Percentiles rank a stretch among this genome's conserved stretches.
Evolutionary conservation across 2,329 filamentous ascomycete species (phyloP).

Genomic region (Cadophora sp.): DNA sequence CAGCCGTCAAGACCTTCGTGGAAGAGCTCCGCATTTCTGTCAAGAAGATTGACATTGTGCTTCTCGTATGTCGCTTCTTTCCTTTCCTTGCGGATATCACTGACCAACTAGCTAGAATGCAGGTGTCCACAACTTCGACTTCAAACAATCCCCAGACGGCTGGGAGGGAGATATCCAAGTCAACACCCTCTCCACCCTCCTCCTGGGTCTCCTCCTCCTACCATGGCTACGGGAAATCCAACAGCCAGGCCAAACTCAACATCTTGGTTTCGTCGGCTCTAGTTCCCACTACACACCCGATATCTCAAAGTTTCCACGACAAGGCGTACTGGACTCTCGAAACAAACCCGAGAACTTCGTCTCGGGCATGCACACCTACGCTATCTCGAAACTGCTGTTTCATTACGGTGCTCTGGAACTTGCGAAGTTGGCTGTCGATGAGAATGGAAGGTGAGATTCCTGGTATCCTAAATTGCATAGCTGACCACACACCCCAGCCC

Average conservation of each 20-base stretch:
- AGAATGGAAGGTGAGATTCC: not conserved
- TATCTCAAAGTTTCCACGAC: conserved; percentile 9
- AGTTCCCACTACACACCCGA: conserved; percentile 15
- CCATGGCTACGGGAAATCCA: conserved; percentile 17
- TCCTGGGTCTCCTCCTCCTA: conserved; percentile 20
- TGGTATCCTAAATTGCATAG: not conserved
- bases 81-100: not conserved
- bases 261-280: conserved; percentile 12
- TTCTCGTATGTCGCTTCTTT: conserved; percentile 19
- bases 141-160: conserved; percentile 13
- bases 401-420: conserved; percentile 2
- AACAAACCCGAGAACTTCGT: conserved; percentile 16
- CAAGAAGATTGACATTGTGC: conserved; percentile 27
- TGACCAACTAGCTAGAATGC: conserved; percentile 32
- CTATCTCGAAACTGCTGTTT: not conserved
- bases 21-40: conserved; percentile 15
- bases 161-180: conserved; percentile 23
- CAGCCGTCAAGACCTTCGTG: conserved; percentile 24
- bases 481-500: not conserved
- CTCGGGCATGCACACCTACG: not conserved
- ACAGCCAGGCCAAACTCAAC: conserved; percentile 8
- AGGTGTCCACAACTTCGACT: conserved; percentile 22
- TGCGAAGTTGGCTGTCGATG: not conserved
- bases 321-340: not conserved
- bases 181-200: conserved; percentile 20